Conservation (phyloP, 495 filamentous ascomycete genomes). For the Staphylotrichum longicolle region DNA sequence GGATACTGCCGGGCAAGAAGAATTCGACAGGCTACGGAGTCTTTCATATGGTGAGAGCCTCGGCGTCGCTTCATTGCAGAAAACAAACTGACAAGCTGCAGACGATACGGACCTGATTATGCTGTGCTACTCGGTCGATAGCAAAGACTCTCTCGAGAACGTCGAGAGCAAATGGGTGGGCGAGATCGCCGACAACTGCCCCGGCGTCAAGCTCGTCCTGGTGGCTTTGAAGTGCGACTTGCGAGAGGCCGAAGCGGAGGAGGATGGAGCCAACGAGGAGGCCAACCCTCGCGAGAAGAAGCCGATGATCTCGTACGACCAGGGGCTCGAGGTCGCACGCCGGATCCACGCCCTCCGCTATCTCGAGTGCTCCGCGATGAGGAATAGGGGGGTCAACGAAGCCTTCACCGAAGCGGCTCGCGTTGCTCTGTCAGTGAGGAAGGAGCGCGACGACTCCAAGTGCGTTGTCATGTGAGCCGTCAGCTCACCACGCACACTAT, state of each 20-base stretch:
- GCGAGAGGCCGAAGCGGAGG: constrained; percentile 66
- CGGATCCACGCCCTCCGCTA: constrained; percentile 87
- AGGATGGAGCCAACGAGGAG: constrained; percentile 43
- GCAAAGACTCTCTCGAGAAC: constrained; percentile 94
- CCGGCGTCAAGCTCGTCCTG: constrained; percentile 89
- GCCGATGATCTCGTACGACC: constrained; percentile 83
- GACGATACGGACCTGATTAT: constrained; percentile 96
- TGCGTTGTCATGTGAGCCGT: constrained; percentile 56
- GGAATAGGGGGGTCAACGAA: constrained; percentile 95
- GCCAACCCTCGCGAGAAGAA: constrained; percentile 56
- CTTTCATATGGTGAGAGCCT: constrained; percentile 72
- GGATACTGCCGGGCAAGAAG: constrained; percentile 98
- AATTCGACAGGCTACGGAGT: constrained; percentile 94
- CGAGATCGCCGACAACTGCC: constrained; percentile 97
- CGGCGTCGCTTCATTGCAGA: neutral
- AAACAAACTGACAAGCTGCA: constrained; percentile 18
- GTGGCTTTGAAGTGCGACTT: constrained; percentile 97
- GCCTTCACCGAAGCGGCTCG: constrained; percentile 97
- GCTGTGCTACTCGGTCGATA: constrained; percentile 97
- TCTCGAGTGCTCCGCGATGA: constrained; percentile 97
- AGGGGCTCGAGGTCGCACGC: constrained; percentile 88
- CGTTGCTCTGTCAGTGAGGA: constrained; percentile 89
- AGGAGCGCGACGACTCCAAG: constrained; percentile 53
- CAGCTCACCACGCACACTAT: too few relatives aligned
- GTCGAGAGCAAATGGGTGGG: constrained; percentile 97